Percentiles rank a stretch among this genome's conserved stretches.
These are phyloP conservation scores for Panicum virgatum DNA, from an alignment of 202 grass and related monocot genomes.

Conservation along the genomic window DNA sequence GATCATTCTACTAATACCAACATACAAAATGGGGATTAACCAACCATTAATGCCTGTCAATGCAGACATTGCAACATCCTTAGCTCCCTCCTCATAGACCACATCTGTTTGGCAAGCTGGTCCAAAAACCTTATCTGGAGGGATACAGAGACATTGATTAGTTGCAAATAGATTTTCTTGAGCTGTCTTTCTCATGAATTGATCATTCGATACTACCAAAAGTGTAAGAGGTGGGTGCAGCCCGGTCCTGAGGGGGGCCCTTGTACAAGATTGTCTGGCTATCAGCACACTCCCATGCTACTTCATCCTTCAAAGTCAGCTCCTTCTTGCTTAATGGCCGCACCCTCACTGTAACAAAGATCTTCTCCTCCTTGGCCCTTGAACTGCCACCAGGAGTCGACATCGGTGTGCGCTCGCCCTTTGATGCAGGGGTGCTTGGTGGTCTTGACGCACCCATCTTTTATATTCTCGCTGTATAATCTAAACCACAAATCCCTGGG, in stretches of 20 bases:
- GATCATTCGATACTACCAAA: slow-evolving; percentile 59
- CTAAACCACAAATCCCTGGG: neutral
- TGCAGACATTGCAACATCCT: slow-evolving; percentile 73
- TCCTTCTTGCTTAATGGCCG: slow-evolving; percentile 86
- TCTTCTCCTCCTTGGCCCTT: slow-evolving; percentile 90
- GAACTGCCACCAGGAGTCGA: slow-evolving; percentile 72
- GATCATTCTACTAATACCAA: slow-evolving; percentile 3
- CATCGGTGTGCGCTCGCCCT: slow-evolving; percentile 71
- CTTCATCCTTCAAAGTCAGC: slow-evolving; percentile 58
- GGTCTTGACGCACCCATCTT: slow-evolving; percentile 58
- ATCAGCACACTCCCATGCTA: slow-evolving; percentile 75
- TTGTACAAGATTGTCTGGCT: slow-evolving; percentile 74
- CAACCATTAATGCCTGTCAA: slow-evolving; percentile 61
- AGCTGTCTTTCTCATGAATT: slow-evolving; percentile 8
- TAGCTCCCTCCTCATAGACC: slow-evolving; percentile 92
- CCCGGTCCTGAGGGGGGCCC: slow-evolving; percentile 52
- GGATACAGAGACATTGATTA: slow-evolving; percentile 13
- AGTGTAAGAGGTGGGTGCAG: slow-evolving; percentile 66
- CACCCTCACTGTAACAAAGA: slow-evolving; percentile 95
- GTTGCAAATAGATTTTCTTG: slow-evolving; percentile 24
- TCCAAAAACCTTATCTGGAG: slow-evolving; percentile 60
- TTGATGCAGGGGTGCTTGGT: slow-evolving; percentile 71
- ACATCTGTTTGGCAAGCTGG: slow-evolving; percentile 48
- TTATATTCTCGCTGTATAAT: neutral
- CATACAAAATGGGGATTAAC: slow-evolving; percentile 17